Evolutionary conservation across 208 protist genomes (phyloP).

Genomic region (Acanthamoeba royreba): DNA sequence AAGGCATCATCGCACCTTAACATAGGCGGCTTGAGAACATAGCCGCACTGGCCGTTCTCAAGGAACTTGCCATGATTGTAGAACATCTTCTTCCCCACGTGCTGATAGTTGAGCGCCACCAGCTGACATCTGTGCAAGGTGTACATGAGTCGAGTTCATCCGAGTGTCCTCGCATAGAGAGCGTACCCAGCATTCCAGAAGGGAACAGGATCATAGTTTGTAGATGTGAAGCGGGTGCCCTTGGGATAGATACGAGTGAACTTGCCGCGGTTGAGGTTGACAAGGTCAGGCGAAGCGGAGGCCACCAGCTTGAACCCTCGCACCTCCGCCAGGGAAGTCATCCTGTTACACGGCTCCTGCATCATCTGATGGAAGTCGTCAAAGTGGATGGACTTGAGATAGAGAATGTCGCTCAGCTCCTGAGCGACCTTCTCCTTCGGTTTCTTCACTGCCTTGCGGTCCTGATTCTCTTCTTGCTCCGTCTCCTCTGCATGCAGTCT

Average conservation of each 20-base stretch:
- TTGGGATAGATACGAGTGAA: conserved; percentile 90
- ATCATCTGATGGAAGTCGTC: conserved; percentile 5
- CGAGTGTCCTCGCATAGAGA: not conserved
- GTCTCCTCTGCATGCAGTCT: not conserved
- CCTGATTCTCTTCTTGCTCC: not conserved
- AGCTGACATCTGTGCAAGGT: conserved; percentile 81
- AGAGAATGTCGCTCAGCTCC: conserved; percentile 42
- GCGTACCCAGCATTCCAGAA: conserved; percentile 76
- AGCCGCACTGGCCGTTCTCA: conserved; percentile 90
- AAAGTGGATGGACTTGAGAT: conserved; percentile 15
- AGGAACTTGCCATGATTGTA: conserved; percentile 88
- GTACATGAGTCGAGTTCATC: not conserved
- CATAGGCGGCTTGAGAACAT: conserved; percentile 89
- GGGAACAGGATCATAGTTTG: conserved; percentile 88
- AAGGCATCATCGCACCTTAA: conserved; percentile 15
- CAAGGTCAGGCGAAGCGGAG: not conserved
- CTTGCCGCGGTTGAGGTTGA: conserved; percentile 77
- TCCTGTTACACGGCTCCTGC: not conserved
- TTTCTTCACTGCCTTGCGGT: not conserved
- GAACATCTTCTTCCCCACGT: conserved; percentile 66
- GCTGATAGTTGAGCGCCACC: conserved; percentile 91
- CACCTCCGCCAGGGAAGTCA: not conserved
- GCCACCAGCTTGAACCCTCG: not conserved
- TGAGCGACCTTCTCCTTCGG: conserved; percentile 43
- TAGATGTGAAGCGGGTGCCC: conserved; percentile 86